phyloP scores from a whole-genome alignment of 2,329 filamentous ascomycete genomes.

The Cladosporium austrohemisphaericum region DNA sequence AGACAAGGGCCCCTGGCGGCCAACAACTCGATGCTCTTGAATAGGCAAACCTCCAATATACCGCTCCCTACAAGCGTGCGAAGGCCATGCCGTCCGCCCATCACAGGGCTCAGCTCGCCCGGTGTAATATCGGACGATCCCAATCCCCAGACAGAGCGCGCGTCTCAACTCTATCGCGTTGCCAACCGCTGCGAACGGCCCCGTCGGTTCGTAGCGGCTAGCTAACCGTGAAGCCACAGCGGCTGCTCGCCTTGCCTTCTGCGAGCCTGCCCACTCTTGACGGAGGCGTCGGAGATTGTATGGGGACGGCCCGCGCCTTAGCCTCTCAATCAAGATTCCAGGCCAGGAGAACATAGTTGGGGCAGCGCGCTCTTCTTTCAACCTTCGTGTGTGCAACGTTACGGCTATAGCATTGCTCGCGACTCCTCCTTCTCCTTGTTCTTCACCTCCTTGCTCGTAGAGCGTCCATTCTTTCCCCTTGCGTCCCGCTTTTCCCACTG shows the following conservation, averaged over 20 bases:
- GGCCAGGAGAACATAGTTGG: conserved; percentile 14
- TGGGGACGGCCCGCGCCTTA: not conserved
- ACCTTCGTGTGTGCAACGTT: conserved; percentile 9
- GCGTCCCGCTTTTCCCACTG: conserved; percentile 6
- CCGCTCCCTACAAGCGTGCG: conserved; percentile 1
- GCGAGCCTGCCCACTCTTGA: too few relatives aligned
- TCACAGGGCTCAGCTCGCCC: conserved; percentile 1
- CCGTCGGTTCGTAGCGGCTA: conserved; percentile 5
- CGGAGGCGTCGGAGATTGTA: too few relatives aligned
- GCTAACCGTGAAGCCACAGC: conserved; percentile 13
- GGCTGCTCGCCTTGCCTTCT: too few relatives aligned
- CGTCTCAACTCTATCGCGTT: not conserved
- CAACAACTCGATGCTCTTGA: not conserved
- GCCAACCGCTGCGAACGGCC: not conserved
- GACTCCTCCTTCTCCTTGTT: conserved; percentile 10
- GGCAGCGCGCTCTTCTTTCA: conserved; percentile 6
- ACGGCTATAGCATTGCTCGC: not conserved
- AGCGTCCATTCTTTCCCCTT: conserved; percentile 15
- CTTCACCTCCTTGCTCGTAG: conserved; percentile 13
- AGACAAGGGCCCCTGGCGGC: not conserved
- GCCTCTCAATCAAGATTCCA: conserved; percentile 6
- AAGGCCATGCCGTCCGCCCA: not conserved
- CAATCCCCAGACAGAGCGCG: conserved; percentile 13
- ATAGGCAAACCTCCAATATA: conserved; percentile 6
- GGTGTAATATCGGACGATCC: conserved; percentile 14